Evolutionary conservation across 805 yeast genomes (phyloP).

Genomic region (Diddensiella caesifluorescens): DNA sequence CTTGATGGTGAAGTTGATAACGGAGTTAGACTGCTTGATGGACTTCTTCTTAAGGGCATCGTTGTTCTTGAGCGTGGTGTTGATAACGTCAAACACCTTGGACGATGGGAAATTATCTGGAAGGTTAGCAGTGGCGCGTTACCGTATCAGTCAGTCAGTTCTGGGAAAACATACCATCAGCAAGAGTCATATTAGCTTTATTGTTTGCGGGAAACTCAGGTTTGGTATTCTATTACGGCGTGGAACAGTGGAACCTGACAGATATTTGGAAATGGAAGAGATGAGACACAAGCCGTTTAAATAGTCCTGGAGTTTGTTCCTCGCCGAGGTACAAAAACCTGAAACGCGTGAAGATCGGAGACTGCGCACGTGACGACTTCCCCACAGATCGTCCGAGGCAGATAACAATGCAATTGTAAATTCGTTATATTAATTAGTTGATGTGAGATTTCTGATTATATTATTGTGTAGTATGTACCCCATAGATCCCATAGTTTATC

Average conservation of each 20-base stretch:
- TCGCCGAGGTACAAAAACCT: no score
- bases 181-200: background rate
- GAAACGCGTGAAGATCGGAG: no score
- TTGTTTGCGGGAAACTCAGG: no score
- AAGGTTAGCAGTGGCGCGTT: background rate
- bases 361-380: no score
- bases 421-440: no score
- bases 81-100: conserved; percentile 35
- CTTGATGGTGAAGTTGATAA: conserved; percentile 61
- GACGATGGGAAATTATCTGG: conserved; percentile 36
- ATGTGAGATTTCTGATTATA: no score
- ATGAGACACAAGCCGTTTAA: no score
- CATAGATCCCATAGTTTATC: no score
- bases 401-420: no score
- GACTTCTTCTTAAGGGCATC: conserved; percentile 30
- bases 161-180: background rate
- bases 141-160: background rate
- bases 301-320: no score
- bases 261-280: background rate
- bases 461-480: no score
- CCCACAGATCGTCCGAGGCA: no score
- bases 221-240: background rate
- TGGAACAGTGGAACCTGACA: background rate
- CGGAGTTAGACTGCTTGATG: conserved; percentile 49
- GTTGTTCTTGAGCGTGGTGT: conserved; percentile 28